phyloP scores from a whole-genome alignment of 2,329 filamentous ascomycete species.

The Madurella fahalii region DNA sequence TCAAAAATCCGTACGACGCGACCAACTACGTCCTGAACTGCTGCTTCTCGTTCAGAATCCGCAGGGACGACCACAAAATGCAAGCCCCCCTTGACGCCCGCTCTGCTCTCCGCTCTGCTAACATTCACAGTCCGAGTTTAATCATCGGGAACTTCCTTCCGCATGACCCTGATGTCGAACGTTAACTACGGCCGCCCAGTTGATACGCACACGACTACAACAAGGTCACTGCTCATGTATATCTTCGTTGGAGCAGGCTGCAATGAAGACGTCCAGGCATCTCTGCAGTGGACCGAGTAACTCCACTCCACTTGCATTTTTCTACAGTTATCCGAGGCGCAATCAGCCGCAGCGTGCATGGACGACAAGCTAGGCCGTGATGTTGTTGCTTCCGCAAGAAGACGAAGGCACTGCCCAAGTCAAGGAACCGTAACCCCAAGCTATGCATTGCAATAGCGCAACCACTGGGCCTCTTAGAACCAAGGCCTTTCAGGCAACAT shows the following conservation, averaged over 20 bases:
- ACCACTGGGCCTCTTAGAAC: neutral
- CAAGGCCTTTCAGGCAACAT: neutral
- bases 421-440: neutral
- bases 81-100: conserved; percentile 45
- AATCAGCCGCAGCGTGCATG: neutral
- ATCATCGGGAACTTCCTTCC: conserved; percentile 97
- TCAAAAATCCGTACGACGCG: conserved; percentile 74
- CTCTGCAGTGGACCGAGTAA: too few relatives aligned
- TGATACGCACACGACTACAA: neutral
- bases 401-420: neutral
- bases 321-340: too few relatives aligned
- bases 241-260: neutral
- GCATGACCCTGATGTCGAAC: conserved; percentile 56
- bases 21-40: conserved; percentile 76
- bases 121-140: conserved; percentile 67
- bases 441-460: neutral
- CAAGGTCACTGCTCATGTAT: neutral
- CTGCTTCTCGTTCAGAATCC: conserved; percentile 96
- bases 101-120: conserved; percentile 19
- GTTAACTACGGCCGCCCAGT: neutral
- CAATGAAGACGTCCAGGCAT: too few relatives aligned
- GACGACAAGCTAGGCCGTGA: neutral
- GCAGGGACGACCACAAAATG: conserved; percentile 94
- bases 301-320: too few relatives aligned
- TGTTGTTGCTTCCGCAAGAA: neutral